Percentiles rank a stretch among this genome's conserved stretches.
phyloP scores from a whole-genome alignment of 352 stramenopile species.

The Hyaloperonospora arabidopsidis region DNA sequence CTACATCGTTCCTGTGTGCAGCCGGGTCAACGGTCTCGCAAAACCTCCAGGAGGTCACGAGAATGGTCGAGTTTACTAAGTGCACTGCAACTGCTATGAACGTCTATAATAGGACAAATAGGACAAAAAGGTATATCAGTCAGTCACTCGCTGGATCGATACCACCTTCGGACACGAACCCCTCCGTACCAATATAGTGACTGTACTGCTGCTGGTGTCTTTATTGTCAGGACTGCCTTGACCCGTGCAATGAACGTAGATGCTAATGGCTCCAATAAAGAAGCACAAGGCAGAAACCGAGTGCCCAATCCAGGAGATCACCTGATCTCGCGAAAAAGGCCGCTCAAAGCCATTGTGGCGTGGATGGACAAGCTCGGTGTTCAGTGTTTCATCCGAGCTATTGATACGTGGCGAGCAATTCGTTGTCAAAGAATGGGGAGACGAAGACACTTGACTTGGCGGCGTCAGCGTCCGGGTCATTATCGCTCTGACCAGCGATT shows the following conservation, averaged over 20 bases:
- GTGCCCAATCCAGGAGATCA: slow-evolving; percentile 67
- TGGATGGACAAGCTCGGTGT: slow-evolving; percentile 29
- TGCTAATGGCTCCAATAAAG: slow-evolving; percentile 33
- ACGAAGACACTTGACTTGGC: not conserved
- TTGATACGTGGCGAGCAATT: slow-evolving; percentile 13
- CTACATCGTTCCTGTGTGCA: too few species aligned
- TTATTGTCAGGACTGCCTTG: slow-evolving; percentile 15
- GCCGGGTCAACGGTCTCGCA: slow-evolving; percentile 67
- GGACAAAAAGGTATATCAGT: slow-evolving; percentile 3
- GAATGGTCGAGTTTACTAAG: slow-evolving; percentile 36
- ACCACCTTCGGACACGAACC: not conserved
- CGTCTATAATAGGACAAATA: slow-evolving; percentile 23
- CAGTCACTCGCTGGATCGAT: not conserved
- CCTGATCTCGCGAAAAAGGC: slow-evolving; percentile 70
- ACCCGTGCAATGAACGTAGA: slow-evolving; percentile 21
- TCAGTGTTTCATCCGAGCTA: slow-evolving; percentile 6
- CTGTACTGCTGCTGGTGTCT: slow-evolving; percentile 7
- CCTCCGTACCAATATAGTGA: slow-evolving; percentile 21
- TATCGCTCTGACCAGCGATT: too few species aligned
- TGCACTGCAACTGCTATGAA: slow-evolving; percentile 47
- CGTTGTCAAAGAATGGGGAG: slow-evolving; percentile 8
- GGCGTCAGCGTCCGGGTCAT: too few species aligned
- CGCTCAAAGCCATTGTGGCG: slow-evolving; percentile 62
- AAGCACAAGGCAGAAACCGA: slow-evolving; percentile 55
- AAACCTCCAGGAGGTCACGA: slow-evolving; percentile 57